phyloP scores from a whole-genome alignment of 2,329 filamentous ascomycete species.

The Penicillium vulpinum region DNA sequence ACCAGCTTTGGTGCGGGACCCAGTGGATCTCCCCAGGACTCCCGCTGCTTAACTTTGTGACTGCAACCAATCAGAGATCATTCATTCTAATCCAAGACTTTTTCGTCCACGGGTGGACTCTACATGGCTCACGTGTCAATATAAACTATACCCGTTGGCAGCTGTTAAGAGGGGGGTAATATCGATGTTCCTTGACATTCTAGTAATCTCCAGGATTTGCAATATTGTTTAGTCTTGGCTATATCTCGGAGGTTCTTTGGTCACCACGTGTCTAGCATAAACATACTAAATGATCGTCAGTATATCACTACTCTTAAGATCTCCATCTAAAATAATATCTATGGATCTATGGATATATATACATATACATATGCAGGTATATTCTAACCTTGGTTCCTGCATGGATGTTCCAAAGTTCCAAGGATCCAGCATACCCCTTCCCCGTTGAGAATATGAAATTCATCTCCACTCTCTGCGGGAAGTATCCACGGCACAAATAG shows the following conservation, averaged over 20 bases:
- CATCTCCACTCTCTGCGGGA: not conserved
- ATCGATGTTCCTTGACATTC: not conserved
- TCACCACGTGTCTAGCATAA: not conserved
- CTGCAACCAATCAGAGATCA: conserved; percentile 4
- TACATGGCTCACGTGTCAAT: not conserved
- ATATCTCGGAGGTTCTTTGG: too few species aligned
- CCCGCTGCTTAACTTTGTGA: conserved; percentile 18
- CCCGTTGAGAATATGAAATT: too few species aligned
- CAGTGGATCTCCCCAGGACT: not conserved
- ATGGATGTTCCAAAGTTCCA: too few species aligned
- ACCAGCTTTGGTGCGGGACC: not conserved
- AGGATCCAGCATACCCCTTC: too few species aligned
- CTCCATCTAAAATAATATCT: too few species aligned
- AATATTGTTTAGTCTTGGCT: not conserved
- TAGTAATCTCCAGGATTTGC: not conserved
- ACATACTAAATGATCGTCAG: too few species aligned
- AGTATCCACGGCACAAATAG: not conserved
- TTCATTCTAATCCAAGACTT: conserved; percentile 7
- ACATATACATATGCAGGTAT: too few species aligned
- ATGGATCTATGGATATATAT: too few species aligned
- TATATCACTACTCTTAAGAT: too few species aligned
- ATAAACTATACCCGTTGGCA: not conserved
- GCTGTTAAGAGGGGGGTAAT: not conserved
- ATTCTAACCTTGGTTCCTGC: too few species aligned
- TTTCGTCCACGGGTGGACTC: not conserved